A percentile compares a stretch with the other conserved stretches of the same genome.
Conservation (phyloP, 1,284 basidiomycete genomes). For the Rhodotorula sp. region DNA sequence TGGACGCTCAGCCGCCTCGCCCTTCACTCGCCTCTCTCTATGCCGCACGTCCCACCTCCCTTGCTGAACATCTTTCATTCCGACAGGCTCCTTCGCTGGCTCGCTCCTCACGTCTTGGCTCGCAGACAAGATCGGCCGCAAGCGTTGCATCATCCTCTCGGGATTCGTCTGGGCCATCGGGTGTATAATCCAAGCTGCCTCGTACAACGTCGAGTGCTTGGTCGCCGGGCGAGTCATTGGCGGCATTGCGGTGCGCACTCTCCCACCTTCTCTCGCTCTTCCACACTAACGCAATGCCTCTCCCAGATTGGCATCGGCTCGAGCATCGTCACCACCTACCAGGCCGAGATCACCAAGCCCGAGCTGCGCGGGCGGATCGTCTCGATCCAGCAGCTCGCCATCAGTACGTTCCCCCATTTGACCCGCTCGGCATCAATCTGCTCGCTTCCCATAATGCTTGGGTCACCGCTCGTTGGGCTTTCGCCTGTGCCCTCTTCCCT, state of each 20-base stretch:
- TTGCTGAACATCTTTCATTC: conserved; percentile 48
- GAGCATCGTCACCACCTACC: conserved; percentile 67
- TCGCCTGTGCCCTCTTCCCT: conserved; percentile 56
- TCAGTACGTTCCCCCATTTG: conserved; percentile 10
- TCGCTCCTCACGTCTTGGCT: conserved; percentile 55
- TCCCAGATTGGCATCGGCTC: conserved; percentile 58
- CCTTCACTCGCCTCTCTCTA: background rate
- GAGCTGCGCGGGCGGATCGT: conserved; percentile 72
- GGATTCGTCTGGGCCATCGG: conserved; percentile 66
- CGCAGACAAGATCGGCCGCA: conserved; percentile 62
- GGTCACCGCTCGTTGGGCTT: no score
- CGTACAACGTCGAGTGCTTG: conserved; percentile 68
- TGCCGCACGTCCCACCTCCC: background rate
- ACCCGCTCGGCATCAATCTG: no score
- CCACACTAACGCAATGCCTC: background rate
- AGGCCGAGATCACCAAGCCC: conserved; percentile 67
- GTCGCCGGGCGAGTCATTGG: conserved; percentile 67
- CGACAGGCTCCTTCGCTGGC: conserved; percentile 54
- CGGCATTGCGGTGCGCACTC: conserved; percentile 60
- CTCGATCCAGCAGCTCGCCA: conserved; percentile 70
- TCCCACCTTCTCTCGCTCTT: no score
- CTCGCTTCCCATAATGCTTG: no score
- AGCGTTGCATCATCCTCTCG: conserved; percentile 58
- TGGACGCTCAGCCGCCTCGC: no score
- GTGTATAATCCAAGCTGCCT: conserved; percentile 65